Evolutionary conservation across 345 rosid genomes (phyloP).

Genomic region (Hibiscus trionum): DNA sequence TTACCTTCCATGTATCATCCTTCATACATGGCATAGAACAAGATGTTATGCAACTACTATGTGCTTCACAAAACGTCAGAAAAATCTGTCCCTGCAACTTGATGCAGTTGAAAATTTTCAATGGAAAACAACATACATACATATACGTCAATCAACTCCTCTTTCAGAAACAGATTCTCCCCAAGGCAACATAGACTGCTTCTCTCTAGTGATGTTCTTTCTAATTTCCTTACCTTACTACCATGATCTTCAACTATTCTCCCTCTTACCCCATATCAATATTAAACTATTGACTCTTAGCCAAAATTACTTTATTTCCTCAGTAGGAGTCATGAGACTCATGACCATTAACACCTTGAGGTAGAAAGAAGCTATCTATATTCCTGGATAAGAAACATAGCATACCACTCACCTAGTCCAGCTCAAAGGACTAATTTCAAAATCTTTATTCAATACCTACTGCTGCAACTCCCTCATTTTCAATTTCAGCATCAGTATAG

Average conservation of each 20-base stretch:
- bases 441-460: slow-evolving; percentile 20
- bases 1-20: background rate
- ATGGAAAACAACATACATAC: too few relatives aligned
- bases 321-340: background rate
- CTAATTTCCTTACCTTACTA: too few relatives aligned
- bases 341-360: background rate
- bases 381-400: background rate
- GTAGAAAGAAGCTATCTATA: background rate
- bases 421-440: slow-evolving; percentile 22
- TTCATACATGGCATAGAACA: background rate
- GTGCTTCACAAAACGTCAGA: background rate
- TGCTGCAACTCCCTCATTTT: slow-evolving; percentile 30
- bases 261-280: background rate
- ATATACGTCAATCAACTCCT: too few relatives aligned
- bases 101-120: too few relatives aligned
- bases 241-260: too few relatives aligned
- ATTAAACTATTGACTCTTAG: background rate
- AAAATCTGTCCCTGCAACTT: background rate
- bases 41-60: background rate
- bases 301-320: background rate
- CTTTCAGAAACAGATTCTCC: too few relatives aligned
- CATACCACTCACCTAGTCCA: slow-evolving; percentile 28
- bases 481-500: slow-evolving; percentile 78
- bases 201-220: background rate
- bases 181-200: background rate